phyloP scores from a whole-genome alignment of 2,329 filamentous ascomycete species.

The Diaporthe velutina region DNA sequence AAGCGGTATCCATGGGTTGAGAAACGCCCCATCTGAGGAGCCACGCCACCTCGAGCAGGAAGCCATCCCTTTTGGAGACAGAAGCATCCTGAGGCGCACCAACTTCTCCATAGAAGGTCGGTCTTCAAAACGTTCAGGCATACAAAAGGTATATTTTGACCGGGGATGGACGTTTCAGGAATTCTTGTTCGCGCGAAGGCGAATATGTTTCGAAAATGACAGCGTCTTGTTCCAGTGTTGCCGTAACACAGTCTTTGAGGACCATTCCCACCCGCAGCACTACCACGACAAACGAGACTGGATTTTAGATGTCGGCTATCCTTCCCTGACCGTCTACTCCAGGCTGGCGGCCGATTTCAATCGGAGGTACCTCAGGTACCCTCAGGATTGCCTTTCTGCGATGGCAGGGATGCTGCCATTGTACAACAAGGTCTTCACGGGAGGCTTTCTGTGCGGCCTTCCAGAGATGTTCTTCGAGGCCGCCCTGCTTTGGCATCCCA shows the following conservation, averaged over 20 bases:
- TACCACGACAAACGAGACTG: not conserved
- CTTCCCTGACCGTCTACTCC: not conserved
- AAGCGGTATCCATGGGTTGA: not conserved
- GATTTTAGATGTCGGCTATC: conserved; percentile 1
- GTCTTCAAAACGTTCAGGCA: not conserved
- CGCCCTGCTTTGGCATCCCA: conserved; percentile 37
- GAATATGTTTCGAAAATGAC: conserved; percentile 19
- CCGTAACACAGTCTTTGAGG: not conserved
- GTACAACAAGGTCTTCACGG: conserved; percentile 35
- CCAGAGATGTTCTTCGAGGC: conserved; percentile 41
- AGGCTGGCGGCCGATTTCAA: conserved; percentile 28
- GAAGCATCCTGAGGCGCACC: not conserved
- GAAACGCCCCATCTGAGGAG: not conserved
- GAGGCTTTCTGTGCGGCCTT: conserved; percentile 42
- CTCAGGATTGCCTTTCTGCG: conserved; percentile 37
- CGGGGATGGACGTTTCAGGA: conserved; percentile 33
- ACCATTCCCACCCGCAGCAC: not conserved
- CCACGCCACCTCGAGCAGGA: not conserved
- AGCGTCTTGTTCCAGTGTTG: conserved; percentile 11
- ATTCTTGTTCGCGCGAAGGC: conserved; percentile 3
- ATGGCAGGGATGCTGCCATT: conserved; percentile 34
- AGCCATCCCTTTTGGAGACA: not conserved
- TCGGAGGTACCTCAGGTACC: conserved; percentile 36
- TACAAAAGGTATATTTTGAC: not conserved
- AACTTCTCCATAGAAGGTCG: not conserved